Base-by-base conservation (phyloP, 1,284 basidiomycete species). In the Pascua sp. region DNA sequence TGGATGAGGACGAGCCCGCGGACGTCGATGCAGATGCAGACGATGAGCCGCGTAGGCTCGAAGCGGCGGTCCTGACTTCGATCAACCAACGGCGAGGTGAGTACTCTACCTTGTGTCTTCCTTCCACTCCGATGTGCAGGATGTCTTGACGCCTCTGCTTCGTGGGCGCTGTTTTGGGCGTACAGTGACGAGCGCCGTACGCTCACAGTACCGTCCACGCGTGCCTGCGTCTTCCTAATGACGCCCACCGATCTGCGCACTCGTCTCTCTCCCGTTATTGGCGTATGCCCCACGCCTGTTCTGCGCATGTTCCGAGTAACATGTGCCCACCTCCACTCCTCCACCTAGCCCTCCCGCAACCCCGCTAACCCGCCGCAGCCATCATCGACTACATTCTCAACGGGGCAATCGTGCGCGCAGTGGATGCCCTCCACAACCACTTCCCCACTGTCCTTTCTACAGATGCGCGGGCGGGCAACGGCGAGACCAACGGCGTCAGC, bases 361-460 rank as follows among this genome's bases (percentile, higher is more conserved):
- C 24, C 7, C 4, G 41, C 51, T 47, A 32, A 50, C 42, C 9
- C 15, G 2, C 15, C 24, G 42, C 49, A 75, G 73, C 51, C 5
- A 72, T 75, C 47, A 60, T 76, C 46, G 67, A 76, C 59, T 60
- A 63, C 49, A 69, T 76, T 16, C 63, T 76, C 9, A 71, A 66
- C 44, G 74, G 74, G 0, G 64, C 70, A 10, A 70, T 76, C 48
- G 45, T 62, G 11, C 61, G 63, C 16, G 71, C 74, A 4, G 59
- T 72, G 32, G 67, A 72, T 5, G 58, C 64, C 0, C 62, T 76
- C 24, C 61, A 73, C 11, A 49, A 61, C 5, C 63, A 72, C 57
- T 76, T 75, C 52, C 72, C 74, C 10, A 12, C 57, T 11, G 70
- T 73, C 8, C 66, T 74, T 47, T 54, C 59, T 32, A 32, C 24